Base-by-base conservation (phyloP, 306 rosid genomes). In the Cucurbita maxima region DNA sequence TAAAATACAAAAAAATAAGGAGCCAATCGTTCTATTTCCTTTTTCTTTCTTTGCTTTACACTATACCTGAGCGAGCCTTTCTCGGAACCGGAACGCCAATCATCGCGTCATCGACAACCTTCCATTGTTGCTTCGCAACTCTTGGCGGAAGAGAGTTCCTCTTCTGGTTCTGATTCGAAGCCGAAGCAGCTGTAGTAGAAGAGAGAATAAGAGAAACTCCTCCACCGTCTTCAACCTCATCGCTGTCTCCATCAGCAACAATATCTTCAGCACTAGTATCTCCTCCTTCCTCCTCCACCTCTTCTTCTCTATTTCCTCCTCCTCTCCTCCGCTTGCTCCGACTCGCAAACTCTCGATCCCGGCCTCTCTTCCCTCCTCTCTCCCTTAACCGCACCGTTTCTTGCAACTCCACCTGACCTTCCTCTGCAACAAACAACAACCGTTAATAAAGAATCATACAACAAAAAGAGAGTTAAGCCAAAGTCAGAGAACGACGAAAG, bases 61-160 rank as follows among this genome's bases (percentile, higher is more conserved):
- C 96, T 47, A 13, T 54, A 90, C 96, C 92, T 78, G 96, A 86
- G 81, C 96, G 96, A 79, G 95, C 87, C 76, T 88, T 90, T 74
- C 94, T 82, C 7, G 96, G 96, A 41, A 90, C 86, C 2, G 76
- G 55, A 16, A 77, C 90, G 11, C 92, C 90, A 71, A 86, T 86
- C 80, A 83, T 61, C 66, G 67, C 54, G 37, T 84, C 87, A 8
- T 79, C 84, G 34, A 74, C 59, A 60, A 76, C 76, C 55, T 79
- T 83, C 58, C 84, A 64, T 60, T 81, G 76, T 61, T 70, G 84
- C 52, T 48, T 71, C 19, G 18, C 22, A 47, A 73, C 78, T 51
- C 52, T 85, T 3, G 72, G 57, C 75, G 84, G 71, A 70, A 62
- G 69, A 19, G 72, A 73, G 51, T 43, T 77, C 82, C 82, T 78